Percentiles rank a stretch among this genome's conserved stretches.
These are phyloP conservation scores for Chaetomiaceae sp. DNA, from an alignment of 2,329 filamentous ascomycete genomes.

Conservation along the genomic window DNA sequence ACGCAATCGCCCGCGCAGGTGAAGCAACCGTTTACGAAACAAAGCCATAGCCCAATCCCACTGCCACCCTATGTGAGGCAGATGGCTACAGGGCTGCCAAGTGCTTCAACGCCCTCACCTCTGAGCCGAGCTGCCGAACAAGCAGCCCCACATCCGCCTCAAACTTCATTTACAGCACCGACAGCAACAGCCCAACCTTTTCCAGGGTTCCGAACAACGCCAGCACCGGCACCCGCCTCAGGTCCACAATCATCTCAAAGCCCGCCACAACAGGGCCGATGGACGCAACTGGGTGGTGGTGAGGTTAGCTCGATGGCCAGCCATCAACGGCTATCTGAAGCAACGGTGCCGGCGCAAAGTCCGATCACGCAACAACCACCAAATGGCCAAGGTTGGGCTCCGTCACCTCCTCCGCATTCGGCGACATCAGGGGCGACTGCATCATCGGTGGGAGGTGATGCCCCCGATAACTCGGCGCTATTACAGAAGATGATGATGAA, in stretches of 20 bases:
- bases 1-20: slow-evolving; percentile 4
- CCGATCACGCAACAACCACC: slow-evolving; percentile 1
- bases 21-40: slow-evolving; percentile 22
- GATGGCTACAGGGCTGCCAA: slow-evolving; percentile 7
- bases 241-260: not conserved
- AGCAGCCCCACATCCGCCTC: slow-evolving; percentile 6
- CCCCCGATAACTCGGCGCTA: slow-evolving; percentile 41
- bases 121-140: slow-evolving; percentile 16
- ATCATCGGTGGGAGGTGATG: not conserved
- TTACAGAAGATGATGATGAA: slow-evolving; percentile 52
- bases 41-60: slow-evolving; percentile 28
- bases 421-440: not conserved
- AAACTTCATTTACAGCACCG: not conserved
- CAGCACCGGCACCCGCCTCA: not conserved
- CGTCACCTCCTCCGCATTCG: not conserved
- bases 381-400: not conserved
- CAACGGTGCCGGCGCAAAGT: not conserved
- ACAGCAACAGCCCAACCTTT: not conserved
- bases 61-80: slow-evolving; percentile 24
- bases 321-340: not conserved
- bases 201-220: not conserved
- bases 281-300: not conserved
- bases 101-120: slow-evolving; percentile 9
- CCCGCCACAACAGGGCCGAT: not conserved
- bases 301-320: not conserved